These are phyloP conservation scores for Myxozyma nipponensis DNA, from an alignment of 805 yeast species.

Conservation along the genomic window DNA sequence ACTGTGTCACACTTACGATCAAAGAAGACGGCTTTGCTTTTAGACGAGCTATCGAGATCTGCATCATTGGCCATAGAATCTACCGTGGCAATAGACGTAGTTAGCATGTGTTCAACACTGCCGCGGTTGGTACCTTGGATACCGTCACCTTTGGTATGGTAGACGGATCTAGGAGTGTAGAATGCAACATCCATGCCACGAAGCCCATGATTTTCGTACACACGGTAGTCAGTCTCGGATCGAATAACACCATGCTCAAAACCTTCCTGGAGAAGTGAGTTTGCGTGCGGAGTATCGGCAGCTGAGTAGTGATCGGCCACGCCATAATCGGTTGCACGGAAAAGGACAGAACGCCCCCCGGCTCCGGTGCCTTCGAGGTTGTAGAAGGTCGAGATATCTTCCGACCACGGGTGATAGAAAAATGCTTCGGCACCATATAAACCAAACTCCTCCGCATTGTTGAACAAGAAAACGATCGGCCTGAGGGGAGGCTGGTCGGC, in stretches of 20 bases:
- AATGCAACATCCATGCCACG: constrained; percentile 90
- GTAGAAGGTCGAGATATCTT: constrained; percentile 57
- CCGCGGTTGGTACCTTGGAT: constrained; percentile 59
- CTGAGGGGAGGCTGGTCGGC: constrained; percentile 49
- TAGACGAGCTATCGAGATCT: constrained; percentile 35
- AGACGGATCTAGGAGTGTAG: constrained; percentile 75
- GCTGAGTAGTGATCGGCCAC: constrained; percentile 56
- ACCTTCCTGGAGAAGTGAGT: constrained; percentile 79
- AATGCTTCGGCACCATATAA: constrained; percentile 77
- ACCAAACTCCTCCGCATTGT: constrained; percentile 89
- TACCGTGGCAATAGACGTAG: constrained; percentile 61
- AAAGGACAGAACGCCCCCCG: constrained; percentile 78
- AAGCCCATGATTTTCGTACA: constrained; percentile 61
- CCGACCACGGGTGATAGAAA: constrained; percentile 69
- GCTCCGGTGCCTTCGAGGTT: constrained; percentile 94
- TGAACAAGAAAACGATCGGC: constrained; percentile 77
- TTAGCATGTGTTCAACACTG: constrained; percentile 82
- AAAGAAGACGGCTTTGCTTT: constrained; percentile 52
- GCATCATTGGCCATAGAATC: constrained; percentile 44
- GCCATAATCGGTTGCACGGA: constrained; percentile 58
- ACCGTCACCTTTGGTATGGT: constrained; percentile 74
- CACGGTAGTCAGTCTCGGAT: constrained; percentile 82
- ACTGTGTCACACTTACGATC: too few relatives aligned
- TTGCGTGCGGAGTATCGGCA: constrained; percentile 62
- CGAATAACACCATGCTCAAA: constrained; percentile 66